These are phyloP conservation scores for Coleophoma crateriformis DNA, from an alignment of 2,329 filamentous ascomycete species.

Conservation along the genomic window DNA sequence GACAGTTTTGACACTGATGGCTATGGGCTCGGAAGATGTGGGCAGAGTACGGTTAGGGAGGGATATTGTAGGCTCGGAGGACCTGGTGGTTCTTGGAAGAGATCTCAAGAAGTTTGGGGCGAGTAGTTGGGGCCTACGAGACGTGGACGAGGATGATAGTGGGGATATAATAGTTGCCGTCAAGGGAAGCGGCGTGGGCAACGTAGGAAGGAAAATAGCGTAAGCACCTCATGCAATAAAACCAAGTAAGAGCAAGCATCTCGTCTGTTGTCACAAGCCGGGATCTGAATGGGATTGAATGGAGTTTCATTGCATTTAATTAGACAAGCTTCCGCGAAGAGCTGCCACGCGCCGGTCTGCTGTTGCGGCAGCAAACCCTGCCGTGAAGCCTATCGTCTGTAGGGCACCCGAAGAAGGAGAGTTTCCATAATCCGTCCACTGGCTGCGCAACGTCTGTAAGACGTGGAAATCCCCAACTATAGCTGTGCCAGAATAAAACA, in stretches of 20 bases:
- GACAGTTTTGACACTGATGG: conserved; percentile 84
- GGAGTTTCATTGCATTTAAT: too few relatives aligned
- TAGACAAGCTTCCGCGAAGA: conserved; percentile 12
- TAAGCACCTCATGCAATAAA: conserved; percentile 24
- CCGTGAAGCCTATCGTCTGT: conserved; percentile 22
- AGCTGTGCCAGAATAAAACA: conserved; percentile 24
- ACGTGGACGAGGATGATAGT: conserved; percentile 56
- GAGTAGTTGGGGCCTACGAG: conserved; percentile 84
- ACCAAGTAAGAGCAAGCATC: background rate
- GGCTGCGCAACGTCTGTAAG: conserved; percentile 21
- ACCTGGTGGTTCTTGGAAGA: conserved; percentile 72
- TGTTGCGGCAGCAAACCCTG: conserved; percentile 18
- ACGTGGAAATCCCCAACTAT: conserved; percentile 26
- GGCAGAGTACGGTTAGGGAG: conserved; percentile 77
- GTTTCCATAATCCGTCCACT: conserved; percentile 23
- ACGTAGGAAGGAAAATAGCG: conserved; percentile 86
- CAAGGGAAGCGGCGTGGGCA: conserved; percentile 89
- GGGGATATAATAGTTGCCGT: conserved; percentile 80
- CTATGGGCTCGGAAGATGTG: conserved; percentile 96
- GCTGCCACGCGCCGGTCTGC: conserved; percentile 20
- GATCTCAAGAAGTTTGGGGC: conserved; percentile 87
- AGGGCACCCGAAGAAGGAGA: conserved; percentile 17
- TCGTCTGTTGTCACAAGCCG: background rate
- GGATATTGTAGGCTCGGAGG: conserved; percentile 76
- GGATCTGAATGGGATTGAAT: too few relatives aligned